A percentile compares a stretch with the other conserved stretches of the same genome.
These are phyloP conservation scores for Microbotryomycetes sp. DNA, from an alignment of 1,284 basidiomycete species.

Conservation along the genomic window DNA sequence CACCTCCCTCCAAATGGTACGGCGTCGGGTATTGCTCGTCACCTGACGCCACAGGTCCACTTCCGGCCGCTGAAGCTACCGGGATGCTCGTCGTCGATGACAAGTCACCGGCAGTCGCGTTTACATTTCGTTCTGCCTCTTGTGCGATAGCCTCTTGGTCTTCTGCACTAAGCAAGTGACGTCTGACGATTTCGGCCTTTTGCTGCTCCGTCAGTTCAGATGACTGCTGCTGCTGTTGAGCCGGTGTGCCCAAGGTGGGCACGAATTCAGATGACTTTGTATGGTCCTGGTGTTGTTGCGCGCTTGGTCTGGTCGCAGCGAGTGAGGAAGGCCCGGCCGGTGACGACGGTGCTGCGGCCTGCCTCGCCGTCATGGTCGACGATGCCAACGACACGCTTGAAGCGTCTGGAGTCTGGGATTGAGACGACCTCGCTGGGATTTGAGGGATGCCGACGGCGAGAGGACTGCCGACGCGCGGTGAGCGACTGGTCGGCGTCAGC, in stretches of 20 bases:
- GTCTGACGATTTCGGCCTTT: conserved; percentile 68
- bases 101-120: conserved; percentile 55
- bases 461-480: not conserved
- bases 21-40: conserved; percentile 33
- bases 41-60: conserved; percentile 44
- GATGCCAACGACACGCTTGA: not conserved
- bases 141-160: conserved; percentile 46
- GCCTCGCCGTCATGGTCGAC: not conserved
- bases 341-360: not conserved
- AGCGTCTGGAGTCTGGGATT: not conserved
- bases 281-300: not conserved
- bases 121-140: conserved; percentile 28
- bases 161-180: conserved; percentile 69
- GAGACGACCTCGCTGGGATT: not conserved
- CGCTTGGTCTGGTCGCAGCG: not conserved
- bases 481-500: not conserved
- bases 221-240: not conserved
- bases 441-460: not conserved
- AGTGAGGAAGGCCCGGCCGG: not conserved
- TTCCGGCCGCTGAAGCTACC: conserved; percentile 46
- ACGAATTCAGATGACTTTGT: not conserved
- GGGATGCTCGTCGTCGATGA: conserved; percentile 53
- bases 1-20: conserved; percentile 32
- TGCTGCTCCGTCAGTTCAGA: conserved; percentile 56
- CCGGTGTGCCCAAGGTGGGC: not conserved